Base-by-base conservation (phyloP, 371 early-diverging fungal genomes). In the Lichtheimia hyalospora region DNA sequence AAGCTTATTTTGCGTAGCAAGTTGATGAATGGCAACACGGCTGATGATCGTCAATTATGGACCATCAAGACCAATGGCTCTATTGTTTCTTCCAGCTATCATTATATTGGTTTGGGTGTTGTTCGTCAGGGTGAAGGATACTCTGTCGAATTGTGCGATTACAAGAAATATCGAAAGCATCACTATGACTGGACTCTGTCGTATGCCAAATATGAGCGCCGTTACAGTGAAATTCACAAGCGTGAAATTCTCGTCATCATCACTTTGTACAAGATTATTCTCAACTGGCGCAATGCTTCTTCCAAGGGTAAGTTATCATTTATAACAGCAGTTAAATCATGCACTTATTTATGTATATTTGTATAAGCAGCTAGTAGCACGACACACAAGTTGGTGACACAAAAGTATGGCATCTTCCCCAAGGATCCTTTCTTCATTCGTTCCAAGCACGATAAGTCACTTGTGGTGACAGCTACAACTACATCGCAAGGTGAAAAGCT, bases 401-500 rank as follows among this genome's bases (percentile, higher is more conserved):
- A 66, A 16, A 63, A 64, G 3, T 72, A 70, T 53, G 79, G 74
- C 43, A 51, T 79, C 2, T 79, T 79, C 73, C 76, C 79, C 39
- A 67, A 76, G 60, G 68, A 71, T 5, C 76, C 76, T 73, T 59
- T 79, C 62, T 79, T 74, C 41, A 74, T 79, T 49, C 76, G 74
- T 10, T 74, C 76, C 27, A 75, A 76, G 39, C 56, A 60, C 7
- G 68, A 79, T n/a, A 55, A 61, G 5, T 56, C 57, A 10, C 61
- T 76, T 27, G 64, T 72, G 10, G 51, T 79, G 13, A 76, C 74
- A n/a, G 56, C 70, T 1, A 54, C 62, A 15, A 63, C 54, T 16
- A 61, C 34, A 14, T 72, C 70, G 49, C 65, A 74, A 58, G 79
- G 79, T 4, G 58, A 74, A 18, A 69, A 70, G 44, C 49, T 79